These are phyloP conservation scores for Harringtonia aguacate DNA, from an alignment of 2,329 filamentous ascomycete genomes.

Conservation along the genomic window DNA sequence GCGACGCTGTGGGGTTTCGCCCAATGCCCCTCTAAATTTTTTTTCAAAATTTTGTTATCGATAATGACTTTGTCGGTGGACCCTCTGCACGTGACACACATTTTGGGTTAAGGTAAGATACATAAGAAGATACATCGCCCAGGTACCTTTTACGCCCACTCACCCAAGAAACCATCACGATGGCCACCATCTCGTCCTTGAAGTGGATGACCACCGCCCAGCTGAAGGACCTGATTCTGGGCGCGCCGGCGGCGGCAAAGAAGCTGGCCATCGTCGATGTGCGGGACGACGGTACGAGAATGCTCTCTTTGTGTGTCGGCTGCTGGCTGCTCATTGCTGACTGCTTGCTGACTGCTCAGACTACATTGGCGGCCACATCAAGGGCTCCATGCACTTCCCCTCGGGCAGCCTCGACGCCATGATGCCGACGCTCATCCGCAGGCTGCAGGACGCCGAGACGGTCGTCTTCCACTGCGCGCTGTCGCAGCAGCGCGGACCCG, in stretches of 20 bases:
- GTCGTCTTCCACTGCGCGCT: conserved; percentile 94
- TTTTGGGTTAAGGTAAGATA: no score
- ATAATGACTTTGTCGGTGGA: neutral
- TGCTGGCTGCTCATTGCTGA: no score
- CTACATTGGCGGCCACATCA: conserved; percentile 84
- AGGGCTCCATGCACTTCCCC: conserved; percentile 64
- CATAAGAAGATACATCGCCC: no score
- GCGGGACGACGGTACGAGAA: conserved; percentile 59
- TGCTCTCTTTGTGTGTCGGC: neutral
- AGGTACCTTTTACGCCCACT: neutral
- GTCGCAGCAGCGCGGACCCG: conserved; percentile 81
- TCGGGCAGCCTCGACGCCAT: conserved; percentile 60
- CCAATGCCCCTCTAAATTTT: neutral
- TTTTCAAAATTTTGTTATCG: conserved; percentile 7
- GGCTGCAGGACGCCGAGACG: conserved; percentile 63
- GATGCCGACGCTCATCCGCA: conserved; percentile 73
- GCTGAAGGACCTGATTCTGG: conserved; percentile 56
- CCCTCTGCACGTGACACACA: no score
- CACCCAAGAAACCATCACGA: conserved; percentile 14
- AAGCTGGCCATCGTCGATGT: conserved; percentile 76
- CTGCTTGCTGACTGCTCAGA: conserved; percentile 38
- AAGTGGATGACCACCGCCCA: conserved; percentile 56
- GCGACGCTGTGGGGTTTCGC: neutral
- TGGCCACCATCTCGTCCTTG: conserved; percentile 50
- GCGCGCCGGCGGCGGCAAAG: conserved; percentile 29